These are phyloP conservation scores for Ophiocordyceps australis DNA, from an alignment of 2,329 filamentous ascomycete species.

Conservation along the genomic window DNA sequence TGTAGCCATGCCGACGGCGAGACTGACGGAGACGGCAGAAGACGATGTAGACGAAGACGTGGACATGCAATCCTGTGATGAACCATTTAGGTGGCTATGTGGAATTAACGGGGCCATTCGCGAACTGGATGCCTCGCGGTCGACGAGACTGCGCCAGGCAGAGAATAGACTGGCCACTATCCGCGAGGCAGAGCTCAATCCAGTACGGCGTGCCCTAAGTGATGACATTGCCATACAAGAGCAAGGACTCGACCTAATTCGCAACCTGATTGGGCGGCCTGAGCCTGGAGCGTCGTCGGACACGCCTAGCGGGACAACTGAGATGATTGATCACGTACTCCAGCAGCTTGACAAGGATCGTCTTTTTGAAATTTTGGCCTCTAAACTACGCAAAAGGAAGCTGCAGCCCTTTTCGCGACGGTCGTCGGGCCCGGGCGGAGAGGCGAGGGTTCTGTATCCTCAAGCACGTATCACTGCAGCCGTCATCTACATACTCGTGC, in stretches of 20 bases:
- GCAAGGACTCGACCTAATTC: conserved; percentile 74
- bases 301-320: conserved; percentile 29
- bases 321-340: conserved; percentile 78
- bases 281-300: conserved; percentile 29
- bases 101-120: conserved; percentile 11
- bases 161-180: conserved; percentile 30
- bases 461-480: conserved; percentile 56
- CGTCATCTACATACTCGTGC: conserved; percentile 68
- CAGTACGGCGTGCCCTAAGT: conserved; percentile 47
- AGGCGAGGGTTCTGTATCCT: conserved; percentile 34
- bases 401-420: conserved; percentile 33
- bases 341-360: conserved; percentile 55
- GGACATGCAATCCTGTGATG: conserved; percentile 32
- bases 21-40: conserved; percentile 7
- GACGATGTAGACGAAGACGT: conserved; percentile 38
- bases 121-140: conserved; percentile 15
- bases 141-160: conserved; percentile 26
- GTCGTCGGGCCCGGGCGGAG: conserved; percentile 11
- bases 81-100: conserved; percentile 19
- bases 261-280: conserved; percentile 64
- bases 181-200: conserved; percentile 50
- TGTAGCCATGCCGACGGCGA: conserved; percentile 22
- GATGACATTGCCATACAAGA: conserved; percentile 80
- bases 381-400: conserved; percentile 51
- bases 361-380: conserved; percentile 63